Percentiles rank a stretch among this genome's conserved stretches.
phyloP scores from a whole-genome alignment of 768 basidiomycete species.

The Tylopilus subfusipes region DNA sequence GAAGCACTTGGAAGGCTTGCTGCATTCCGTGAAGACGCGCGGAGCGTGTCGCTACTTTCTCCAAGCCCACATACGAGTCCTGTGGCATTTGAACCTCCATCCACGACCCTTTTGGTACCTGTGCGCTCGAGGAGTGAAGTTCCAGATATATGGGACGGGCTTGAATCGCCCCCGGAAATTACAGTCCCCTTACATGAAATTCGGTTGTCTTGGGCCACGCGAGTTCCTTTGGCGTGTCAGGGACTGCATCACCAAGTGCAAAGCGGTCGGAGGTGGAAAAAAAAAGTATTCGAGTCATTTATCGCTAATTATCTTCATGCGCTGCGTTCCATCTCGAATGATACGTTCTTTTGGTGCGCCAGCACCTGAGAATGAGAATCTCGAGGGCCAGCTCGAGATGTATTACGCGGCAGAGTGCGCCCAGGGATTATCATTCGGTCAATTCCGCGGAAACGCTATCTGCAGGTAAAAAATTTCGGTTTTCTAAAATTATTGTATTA shows the following conservation, averaged over 20 bases:
- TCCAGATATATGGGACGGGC: constrained; percentile 1
- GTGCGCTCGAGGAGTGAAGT: constrained; percentile 7
- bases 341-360: neutral
- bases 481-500: neutral
- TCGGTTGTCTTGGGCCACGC: constrained; percentile 20
- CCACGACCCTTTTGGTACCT: constrained; percentile 21
- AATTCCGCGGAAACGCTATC: constrained; percentile 23
- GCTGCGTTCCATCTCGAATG: neutral
- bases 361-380: constrained; percentile 16
- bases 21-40: constrained; percentile 15
- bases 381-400: constrained; percentile 4
- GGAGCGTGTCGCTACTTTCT: constrained; percentile 13
- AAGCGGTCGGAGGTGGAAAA: neutral
- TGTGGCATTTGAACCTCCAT: constrained; percentile 21
- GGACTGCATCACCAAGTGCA: constrained; percentile 7
- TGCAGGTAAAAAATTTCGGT: constrained; percentile 2
- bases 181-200: constrained; percentile 16
- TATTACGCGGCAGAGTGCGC: constrained; percentile 4
- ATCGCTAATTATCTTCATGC: neutral
- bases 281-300: constrained; percentile 3
- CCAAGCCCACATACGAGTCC: constrained; percentile 12
- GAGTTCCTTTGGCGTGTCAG: constrained; percentile 16
- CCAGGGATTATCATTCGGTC: constrained; percentile 8
- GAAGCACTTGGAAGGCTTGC: constrained; percentile 19
- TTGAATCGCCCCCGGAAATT: constrained; percentile 23